Percentiles rank a stretch among this genome's conserved stretches.
Evolutionary conservation across 495 filamentous ascomycete species (phyloP).

Genomic region (Mycothermus thermophilus): DNA sequence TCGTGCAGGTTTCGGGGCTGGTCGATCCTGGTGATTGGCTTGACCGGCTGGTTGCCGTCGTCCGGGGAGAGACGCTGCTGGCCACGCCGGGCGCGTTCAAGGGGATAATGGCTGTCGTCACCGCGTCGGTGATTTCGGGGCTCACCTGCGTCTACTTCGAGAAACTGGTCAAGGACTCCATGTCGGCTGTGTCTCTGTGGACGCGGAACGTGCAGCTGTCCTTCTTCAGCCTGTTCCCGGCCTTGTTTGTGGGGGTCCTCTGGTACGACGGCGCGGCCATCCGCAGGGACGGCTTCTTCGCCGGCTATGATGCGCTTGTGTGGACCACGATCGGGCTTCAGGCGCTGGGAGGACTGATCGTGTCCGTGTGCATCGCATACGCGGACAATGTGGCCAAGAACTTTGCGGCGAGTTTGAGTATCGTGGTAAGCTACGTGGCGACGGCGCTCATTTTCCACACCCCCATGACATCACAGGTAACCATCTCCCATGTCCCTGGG

Average conservation of each 20-base stretch:
- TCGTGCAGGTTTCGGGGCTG: constrained; percentile 41
- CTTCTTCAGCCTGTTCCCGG: constrained; percentile 58
- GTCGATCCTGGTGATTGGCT: constrained; percentile 34
- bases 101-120: constrained; percentile 47
- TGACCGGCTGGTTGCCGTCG: constrained; percentile 33
- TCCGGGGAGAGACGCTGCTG: constrained; percentile 3
- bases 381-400: constrained; percentile 52
- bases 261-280: constrained; percentile 57
- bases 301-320: constrained; percentile 56
- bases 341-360: constrained; percentile 50
- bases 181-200: constrained; percentile 46
- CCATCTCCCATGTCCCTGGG: no score
- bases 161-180: constrained; percentile 55
- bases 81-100: constrained; percentile 29
- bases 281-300: constrained; percentile 51
- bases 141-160: constrained; percentile 58
- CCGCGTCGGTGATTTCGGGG: constrained; percentile 48
- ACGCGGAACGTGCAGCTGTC: constrained; percentile 61
- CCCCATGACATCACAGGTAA: constrained; percentile 12
- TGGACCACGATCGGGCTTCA: constrained; percentile 52
- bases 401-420: constrained; percentile 52
- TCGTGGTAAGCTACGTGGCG: constrained; percentile 28
- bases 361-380: constrained; percentile 50
- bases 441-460: constrained; percentile 11
- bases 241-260: constrained; percentile 56